A percentile compares a stretch with the other conserved stretches of the same genome.
These are phyloP conservation scores for Moesziomyces sp. DNA, from an alignment of 1,284 basidiomycete species.

Conservation along the genomic window DNA sequence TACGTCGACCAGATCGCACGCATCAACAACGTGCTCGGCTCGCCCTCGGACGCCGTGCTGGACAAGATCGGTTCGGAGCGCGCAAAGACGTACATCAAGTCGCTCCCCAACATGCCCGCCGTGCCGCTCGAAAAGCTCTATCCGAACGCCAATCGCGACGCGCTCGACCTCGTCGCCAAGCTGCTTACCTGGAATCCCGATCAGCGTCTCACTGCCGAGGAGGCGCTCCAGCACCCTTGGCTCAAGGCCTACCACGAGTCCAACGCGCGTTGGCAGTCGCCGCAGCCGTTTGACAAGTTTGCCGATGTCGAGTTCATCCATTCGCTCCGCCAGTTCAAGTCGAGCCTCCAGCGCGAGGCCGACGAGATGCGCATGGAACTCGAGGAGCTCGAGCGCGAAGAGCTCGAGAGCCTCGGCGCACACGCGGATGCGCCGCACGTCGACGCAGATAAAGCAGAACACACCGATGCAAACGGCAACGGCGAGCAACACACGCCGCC, in stretches of 20 bases:
- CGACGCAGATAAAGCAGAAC: too few species aligned
- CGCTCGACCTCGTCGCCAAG: slow-evolving; percentile 60
- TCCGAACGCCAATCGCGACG: slow-evolving; percentile 54
- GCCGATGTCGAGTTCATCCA: slow-evolving; percentile 63
- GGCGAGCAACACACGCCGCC: too few species aligned
- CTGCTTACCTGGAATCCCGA: slow-evolving; percentile 64
- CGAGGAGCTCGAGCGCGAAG: slow-evolving; percentile 49
- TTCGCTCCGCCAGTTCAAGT: slow-evolving; percentile 58
- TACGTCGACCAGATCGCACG: slow-evolving; percentile 66
- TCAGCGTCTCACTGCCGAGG: slow-evolving; percentile 60
- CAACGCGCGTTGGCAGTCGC: slow-evolving; percentile 53
- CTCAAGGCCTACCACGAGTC: slow-evolving; percentile 62
- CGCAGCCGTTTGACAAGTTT: slow-evolving; percentile 59
- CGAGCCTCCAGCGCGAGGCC: slow-evolving; percentile 58
- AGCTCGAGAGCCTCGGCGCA: slow-evolving; percentile 32
- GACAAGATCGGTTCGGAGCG: slow-evolving; percentile 62
- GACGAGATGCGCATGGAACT: slow-evolving; percentile 58
- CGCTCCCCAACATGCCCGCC: slow-evolving; percentile 52
- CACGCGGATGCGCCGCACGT: background rate
- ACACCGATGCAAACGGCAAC: slow-evolving; percentile 4
- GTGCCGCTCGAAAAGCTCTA: slow-evolving; percentile 54
- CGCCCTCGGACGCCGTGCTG: slow-evolving; percentile 52
- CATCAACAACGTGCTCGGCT: slow-evolving; percentile 65
- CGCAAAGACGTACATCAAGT: slow-evolving; percentile 61
- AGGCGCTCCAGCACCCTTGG: slow-evolving; percentile 65